Evolutionary conservation across 495 filamentous ascomycete species (phyloP), one percentile per base, ranked within the genome.

Genomic region (Penicillium manginii): DNA sequence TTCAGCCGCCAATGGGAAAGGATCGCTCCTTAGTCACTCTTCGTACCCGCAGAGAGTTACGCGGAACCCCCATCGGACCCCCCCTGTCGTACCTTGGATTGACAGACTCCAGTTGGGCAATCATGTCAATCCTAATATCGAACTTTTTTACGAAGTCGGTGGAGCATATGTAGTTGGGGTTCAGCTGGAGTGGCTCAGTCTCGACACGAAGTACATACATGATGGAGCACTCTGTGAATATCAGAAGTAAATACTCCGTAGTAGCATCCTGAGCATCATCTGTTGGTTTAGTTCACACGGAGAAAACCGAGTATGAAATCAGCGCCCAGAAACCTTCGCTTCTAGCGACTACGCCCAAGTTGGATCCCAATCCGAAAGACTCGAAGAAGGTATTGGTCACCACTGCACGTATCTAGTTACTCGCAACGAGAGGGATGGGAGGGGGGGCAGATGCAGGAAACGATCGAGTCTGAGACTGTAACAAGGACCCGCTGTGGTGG

Each of bases 391-490:
- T 14, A 49, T 53, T 53, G 35, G 56, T 19, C 23, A 26, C 45
- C n/a, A 47, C 17, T 22, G 19, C 23, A 39, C 23, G 31, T 17
- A 39, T 21, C 40, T 17, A 43, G 17, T 43, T 43, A 43, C 14
- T 43, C 40, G 40, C 40, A 43, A 43, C 7, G 40, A 37, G 5
- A 37, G 15, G 35, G 35, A 37, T 3, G 40, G 17, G 40, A 17
- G 39, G 39, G 39, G 39, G 39, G 50, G 35, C 26, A 54, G 23
- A 42, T 42, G 46, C 29, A 52, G 42, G 39, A 50, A 60, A 54
- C 64, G 66, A 66, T 62, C 58, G 33, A 65, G 54, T 61, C 65
- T 65, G 62, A 65, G 54, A 58, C 65, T 65, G 62, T 62, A 65
- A 63, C 57, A 57, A 45, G 49, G 65, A 54, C 63, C 63, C 43